phyloP scores from a whole-genome alignment of 176 grass and related monocot species.

The Avena atlantica region DNA sequence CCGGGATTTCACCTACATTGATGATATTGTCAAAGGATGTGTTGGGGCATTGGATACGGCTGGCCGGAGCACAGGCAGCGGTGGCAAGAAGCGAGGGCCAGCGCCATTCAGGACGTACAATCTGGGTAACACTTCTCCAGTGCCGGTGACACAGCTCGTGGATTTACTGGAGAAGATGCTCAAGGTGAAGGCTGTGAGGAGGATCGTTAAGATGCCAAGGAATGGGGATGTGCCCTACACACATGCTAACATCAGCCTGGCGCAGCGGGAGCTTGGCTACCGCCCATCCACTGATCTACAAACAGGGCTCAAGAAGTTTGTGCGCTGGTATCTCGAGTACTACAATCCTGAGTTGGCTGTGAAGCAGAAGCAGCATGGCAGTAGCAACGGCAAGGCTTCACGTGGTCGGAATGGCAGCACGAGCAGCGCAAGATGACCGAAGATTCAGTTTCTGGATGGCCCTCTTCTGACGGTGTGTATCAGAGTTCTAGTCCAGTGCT shows the following conservation, averaged over 20 bases:
- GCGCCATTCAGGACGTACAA: constrained; percentile 81
- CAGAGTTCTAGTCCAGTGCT: constrained; percentile 47
- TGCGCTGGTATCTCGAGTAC: constrained; percentile 84
- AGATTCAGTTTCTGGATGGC: constrained; percentile 25
- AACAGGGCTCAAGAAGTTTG: constrained; percentile 82
- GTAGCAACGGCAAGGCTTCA: constrained; percentile 51
- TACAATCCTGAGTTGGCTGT: constrained; percentile 61
- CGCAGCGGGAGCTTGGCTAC: constrained; percentile 76
- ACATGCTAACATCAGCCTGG: constrained; percentile 85
- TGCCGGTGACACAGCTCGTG: constrained; percentile 77
- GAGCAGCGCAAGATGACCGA: constrained; percentile 55
- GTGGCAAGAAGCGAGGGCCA: constrained; percentile 70
- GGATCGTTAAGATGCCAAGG: constrained; percentile 83
- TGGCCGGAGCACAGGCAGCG: constrained; percentile 63
- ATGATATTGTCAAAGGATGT: constrained; percentile 88
- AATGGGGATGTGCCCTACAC: constrained; percentile 89
- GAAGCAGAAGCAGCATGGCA: constrained; percentile 55
- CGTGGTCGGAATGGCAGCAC: constrained; percentile 44
- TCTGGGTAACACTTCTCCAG: constrained; percentile 80
- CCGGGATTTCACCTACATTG: constrained; percentile 87
- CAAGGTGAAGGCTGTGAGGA: constrained; percentile 76
- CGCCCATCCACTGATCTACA: constrained; percentile 78
- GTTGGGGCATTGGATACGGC: constrained; percentile 79
- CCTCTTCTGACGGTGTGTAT: constrained; percentile 54
- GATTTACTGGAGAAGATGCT: constrained; percentile 88